Evolutionary conservation across 192 early-diverging fungal species (phyloP), one percentile per base, ranked within the genome.

Genomic region (Helicostylum pulchrum): DNA sequence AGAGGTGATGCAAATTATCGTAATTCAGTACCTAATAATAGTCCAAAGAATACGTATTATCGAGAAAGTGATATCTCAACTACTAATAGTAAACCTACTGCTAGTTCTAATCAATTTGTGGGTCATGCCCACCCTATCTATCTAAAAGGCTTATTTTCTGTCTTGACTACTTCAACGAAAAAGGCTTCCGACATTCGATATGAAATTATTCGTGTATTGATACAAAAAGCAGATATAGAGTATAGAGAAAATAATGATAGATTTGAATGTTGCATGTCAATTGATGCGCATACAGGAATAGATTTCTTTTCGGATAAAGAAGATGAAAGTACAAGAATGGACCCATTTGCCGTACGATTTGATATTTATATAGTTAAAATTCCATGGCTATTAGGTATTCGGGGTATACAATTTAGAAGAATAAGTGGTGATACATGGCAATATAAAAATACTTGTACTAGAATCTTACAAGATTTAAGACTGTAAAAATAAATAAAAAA

Each of bases 371-470:
- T 93, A 53, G 89, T 88, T 62, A 91, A 91, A 66, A 79, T 96
- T 59, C 92, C 92, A 48, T 78, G 90, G 57, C 74, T 90, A 7
- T 80, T 90, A 56, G 92, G 89, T 10, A 80, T 94, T 46, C 88
- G 92, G 73, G 93, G 93, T 15, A 73, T 97, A 61, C 88, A 92
- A 63, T 95, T 97, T 80, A 89, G 92, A 64, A 68, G 90, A 11
- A 81, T 97, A 12, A 81, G 81, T 9, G 94, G 94, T 32, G 77
- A 86, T 23, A 75, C 85, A 46, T 86, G 86, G 77, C 87, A 93
- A 56, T 97, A 97, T 78, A 97, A 97, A 80, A 89, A 93, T 34
- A 81, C 94, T 56, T 95, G 94, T 67, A 91, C 89, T 51, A 84
- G 87, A 50, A 86, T 97, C 60, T 75, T 97, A 46, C 81, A 74